Evolutionary conservation across 1,284 basidiomycete species (phyloP).

Genomic region (Malassezia sp.): DNA sequence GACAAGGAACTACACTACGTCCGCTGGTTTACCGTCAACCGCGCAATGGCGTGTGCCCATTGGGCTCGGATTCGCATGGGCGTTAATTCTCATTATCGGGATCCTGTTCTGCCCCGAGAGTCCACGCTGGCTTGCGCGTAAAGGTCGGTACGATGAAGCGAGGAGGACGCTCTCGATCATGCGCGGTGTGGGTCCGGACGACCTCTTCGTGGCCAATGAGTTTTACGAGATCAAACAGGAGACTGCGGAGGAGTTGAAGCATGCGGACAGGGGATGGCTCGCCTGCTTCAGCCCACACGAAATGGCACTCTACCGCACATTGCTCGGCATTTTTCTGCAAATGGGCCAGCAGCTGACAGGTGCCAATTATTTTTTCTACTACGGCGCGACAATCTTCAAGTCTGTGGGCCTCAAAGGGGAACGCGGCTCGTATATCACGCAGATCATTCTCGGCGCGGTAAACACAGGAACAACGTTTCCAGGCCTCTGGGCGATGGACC

Average conservation of each 20-base stretch:
- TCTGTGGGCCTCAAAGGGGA: conserved; percentile 53
- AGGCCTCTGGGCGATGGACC: conserved; percentile 55
- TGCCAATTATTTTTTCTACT: conserved; percentile 50
- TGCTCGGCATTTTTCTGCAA: conserved; percentile 57
- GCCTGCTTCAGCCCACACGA: conserved; percentile 37
- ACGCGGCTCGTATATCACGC: conserved; percentile 56
- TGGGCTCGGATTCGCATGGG: conserved; percentile 61
- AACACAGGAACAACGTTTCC: conserved; percentile 55
- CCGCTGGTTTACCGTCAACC: conserved; percentile 5
- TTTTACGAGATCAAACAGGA: conserved; percentile 36
- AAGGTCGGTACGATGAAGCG: conserved; percentile 53
- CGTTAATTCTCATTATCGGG: conserved; percentile 57
- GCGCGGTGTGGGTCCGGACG: conserved; percentile 51
- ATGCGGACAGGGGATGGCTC: conserved; percentile 24
- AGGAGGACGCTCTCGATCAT: conserved; percentile 53
- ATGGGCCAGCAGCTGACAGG: conserved; percentile 66
- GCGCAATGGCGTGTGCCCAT: conserved; percentile 61
- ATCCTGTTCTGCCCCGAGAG: conserved; percentile 67
- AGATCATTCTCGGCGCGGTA: conserved; percentile 55
- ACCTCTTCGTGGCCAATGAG: conserved; percentile 38
- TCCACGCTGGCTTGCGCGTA: conserved; percentile 57
- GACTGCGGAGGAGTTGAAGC: conserved; percentile 21
- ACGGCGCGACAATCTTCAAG: conserved; percentile 57
- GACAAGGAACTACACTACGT: conserved; percentile 23
- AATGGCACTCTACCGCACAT: conserved; percentile 41